These are phyloP conservation scores for Solanum sejunctum DNA, from an alignment of 257 asterid genomes.

Conservation along the genomic window DNA sequence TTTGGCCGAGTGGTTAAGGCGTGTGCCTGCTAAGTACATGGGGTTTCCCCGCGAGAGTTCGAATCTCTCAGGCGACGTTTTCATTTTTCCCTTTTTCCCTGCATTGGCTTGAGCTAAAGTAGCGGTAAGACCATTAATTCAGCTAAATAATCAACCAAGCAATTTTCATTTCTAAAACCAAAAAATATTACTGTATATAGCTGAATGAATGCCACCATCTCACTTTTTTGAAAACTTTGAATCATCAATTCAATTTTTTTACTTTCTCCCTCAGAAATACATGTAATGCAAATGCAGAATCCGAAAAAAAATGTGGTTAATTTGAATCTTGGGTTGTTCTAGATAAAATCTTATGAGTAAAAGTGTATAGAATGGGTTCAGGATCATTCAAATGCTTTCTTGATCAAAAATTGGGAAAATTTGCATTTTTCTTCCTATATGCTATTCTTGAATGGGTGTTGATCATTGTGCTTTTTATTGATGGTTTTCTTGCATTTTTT, in stretches of 20 bases:
- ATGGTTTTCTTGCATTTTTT: slow-evolving; percentile 54
- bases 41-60: slow-evolving; percentile 99
- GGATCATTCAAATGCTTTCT: slow-evolving; percentile 21
- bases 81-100: no score
- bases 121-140: slow-evolving; percentile 31
- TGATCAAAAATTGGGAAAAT: slow-evolving; percentile 42
- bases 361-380: neutral
- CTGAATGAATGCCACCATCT: neutral
- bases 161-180: neutral
- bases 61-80: slow-evolving; percentile 85
- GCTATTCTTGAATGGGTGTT: slow-evolving; percentile 66
- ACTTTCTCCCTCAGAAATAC: neutral
- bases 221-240: slow-evolving; percentile 1
- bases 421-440: slow-evolving; percentile 52
- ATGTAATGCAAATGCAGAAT: neutral
- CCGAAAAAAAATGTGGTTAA: slow-evolving; percentile 3
- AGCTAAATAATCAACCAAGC: slow-evolving; percentile 18
- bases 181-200: neutral
- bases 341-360: neutral
- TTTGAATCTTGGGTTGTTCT: neutral
- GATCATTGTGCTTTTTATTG: slow-evolving; percentile 55
- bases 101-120: neutral
- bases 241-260: neutral
- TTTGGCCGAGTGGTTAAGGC: slow-evolving; percentile 60
- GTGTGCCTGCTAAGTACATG: slow-evolving; percentile 75